Evolutionary conservation across 176 grass and related monocot genomes (phyloP).

Genomic region (Tillandsia fasciculata): DNA sequence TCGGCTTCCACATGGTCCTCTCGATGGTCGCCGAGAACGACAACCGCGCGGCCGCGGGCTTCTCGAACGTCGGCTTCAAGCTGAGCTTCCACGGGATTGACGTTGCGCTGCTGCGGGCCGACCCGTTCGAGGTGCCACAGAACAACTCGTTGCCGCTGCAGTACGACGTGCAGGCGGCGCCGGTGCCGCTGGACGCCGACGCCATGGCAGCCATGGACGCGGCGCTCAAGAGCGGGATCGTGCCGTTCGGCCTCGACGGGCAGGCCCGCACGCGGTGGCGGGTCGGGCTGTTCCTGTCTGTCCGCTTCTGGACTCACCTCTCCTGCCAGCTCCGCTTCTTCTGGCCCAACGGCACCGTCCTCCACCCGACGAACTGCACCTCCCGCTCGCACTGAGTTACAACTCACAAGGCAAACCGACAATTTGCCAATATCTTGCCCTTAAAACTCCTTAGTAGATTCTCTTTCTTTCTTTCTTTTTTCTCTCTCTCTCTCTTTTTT

Average conservation of each 20-base stretch:
- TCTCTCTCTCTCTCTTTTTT: not conserved
- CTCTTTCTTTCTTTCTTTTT: not conserved
- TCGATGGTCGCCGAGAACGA: constrained; percentile 43
- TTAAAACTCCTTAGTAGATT: not conserved
- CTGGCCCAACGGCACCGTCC: constrained; percentile 39
- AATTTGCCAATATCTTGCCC: not conserved
- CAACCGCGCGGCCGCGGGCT: constrained; percentile 59
- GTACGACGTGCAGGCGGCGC: constrained; percentile 26
- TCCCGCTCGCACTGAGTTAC: constrained; percentile 13
- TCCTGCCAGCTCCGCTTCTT: constrained; percentile 47
- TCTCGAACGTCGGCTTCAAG: constrained; percentile 44
- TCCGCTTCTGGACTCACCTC: constrained; percentile 54
- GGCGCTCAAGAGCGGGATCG: constrained; percentile 30
- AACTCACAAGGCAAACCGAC: too few species aligned
- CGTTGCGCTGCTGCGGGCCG: constrained; percentile 30
- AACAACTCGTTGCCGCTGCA: constrained; percentile 34
- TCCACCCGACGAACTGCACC: constrained; percentile 22
- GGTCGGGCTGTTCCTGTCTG: constrained; percentile 51
- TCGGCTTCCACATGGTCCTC: constrained; percentile 32
- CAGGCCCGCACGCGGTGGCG: constrained; percentile 54
- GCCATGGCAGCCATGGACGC: constrained; percentile 39
- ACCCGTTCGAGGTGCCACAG: constrained; percentile 38
- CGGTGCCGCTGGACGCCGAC: constrained; percentile 13
- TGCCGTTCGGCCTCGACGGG: constrained; percentile 53
- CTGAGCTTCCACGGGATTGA: constrained; percentile 50